Evolutionary conservation across 345 rosid genomes (phyloP).

Genomic region (Citrus mangshanensis): DNA sequence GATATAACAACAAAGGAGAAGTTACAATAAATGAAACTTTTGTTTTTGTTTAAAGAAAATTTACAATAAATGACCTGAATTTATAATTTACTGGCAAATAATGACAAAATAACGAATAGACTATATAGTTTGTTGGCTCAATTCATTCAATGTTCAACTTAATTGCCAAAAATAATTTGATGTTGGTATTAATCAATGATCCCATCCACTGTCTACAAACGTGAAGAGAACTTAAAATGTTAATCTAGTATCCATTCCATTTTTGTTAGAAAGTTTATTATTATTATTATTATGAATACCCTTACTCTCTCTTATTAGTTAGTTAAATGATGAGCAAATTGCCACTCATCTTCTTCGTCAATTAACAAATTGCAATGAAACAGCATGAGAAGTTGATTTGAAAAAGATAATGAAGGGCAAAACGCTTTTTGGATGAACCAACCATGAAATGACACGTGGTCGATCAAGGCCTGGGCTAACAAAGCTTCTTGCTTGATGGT

Average conservation of each 20-base stretch:
- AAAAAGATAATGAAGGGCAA: not conserved
- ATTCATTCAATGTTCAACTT: not conserved
- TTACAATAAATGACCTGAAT: too few species aligned
- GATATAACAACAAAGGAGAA: too few species aligned
- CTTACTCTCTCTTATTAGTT: not conserved
- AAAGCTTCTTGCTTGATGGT: not conserved
- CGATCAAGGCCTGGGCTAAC: too few species aligned
- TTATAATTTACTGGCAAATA: not conserved
- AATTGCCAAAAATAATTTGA: not conserved
- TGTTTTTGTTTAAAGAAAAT: too few species aligned
- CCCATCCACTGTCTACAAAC: not conserved
- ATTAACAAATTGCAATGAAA: not conserved
- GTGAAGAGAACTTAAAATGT: not conserved
- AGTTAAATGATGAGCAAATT: too few species aligned
- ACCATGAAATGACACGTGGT: constrained; percentile 1
- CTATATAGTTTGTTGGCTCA: not conserved
- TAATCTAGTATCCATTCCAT: not conserved
- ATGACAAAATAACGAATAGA: not conserved
- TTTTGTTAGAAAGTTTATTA: not conserved
- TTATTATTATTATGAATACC: too few species aligned
- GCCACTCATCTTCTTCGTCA: not conserved
- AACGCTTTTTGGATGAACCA: constrained; percentile 5
- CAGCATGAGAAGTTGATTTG: not conserved
- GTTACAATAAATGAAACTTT: too few species aligned
- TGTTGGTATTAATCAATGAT: not conserved